Conservation (phyloP, 2,329 filamentous ascomycete species). For the Pseudogymnoascus sp. region DNA sequence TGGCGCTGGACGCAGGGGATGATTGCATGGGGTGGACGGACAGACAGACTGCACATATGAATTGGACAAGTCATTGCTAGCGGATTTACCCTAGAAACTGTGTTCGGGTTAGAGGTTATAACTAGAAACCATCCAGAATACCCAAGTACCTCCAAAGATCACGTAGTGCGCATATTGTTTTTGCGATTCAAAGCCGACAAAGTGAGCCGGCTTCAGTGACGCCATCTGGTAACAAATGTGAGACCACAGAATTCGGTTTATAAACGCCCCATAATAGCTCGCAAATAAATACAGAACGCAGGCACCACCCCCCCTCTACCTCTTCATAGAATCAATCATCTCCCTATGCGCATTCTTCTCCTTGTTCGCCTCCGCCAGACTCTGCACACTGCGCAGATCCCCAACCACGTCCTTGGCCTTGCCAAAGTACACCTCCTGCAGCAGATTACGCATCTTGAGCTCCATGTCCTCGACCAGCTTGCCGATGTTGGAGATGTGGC, state of each 20-base stretch:
- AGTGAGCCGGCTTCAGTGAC: neutral
- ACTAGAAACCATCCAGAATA: conserved; percentile 3
- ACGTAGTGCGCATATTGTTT: neutral
- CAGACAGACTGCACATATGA: neutral
- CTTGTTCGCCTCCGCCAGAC: conserved; percentile 74
- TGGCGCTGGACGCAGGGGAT: neutral
- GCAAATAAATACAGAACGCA: neutral
- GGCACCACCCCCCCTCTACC: conserved; percentile 12
- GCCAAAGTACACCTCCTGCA: conserved; percentile 99
- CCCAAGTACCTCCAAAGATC: neutral
- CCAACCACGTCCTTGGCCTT: conserved; percentile 98
- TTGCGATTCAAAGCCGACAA: neutral
- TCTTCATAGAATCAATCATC: conserved; percentile 61
- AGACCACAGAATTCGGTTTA: conserved; percentile 6
- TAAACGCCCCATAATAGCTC: conserved; percentile 4
- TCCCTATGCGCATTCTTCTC: conserved; percentile 83
- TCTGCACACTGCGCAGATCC: conserved; percentile 79
- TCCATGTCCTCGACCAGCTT: conserved; percentile 98
- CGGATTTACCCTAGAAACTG: neutral
- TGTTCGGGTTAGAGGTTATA: neutral
- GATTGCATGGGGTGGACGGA: neutral
- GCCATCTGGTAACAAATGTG: neutral
- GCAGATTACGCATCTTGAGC: conserved; percentile 94
- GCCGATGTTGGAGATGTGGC: conserved; percentile 93
- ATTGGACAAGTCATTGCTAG: neutral